Evolutionary conservation across 495 filamentous ascomycete genomes (phyloP), one percentile per base, ranked within the genome.

Genomic region (Penicillium lagena): DNA sequence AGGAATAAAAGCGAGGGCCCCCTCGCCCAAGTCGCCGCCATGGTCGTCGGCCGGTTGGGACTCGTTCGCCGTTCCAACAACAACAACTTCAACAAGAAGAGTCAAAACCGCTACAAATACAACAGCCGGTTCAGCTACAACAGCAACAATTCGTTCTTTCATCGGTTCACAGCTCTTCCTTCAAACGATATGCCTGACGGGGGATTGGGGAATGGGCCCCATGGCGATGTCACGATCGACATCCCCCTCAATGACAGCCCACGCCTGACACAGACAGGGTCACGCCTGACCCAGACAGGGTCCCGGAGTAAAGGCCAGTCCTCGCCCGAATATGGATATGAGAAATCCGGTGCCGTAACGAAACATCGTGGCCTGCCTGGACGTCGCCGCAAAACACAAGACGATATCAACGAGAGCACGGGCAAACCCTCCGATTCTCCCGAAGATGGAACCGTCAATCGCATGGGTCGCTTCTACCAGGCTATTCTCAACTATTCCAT

Each of bases 401-500:
- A 34, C 7, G 49, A 50, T 37, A 62, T 77, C 80, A 55, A 79
- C 70, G 56, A 63, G 59, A 7, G 55, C 51, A 54, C 67, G 62
- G 63, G 58, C 37, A 43, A 69, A 63, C 41, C 78, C 63, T 27
- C 59, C 39, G 63, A 75, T 34, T 60, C 72, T 39, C 73, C 75
- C 9, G 71, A 75, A 37, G 80, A 82, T 44, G 79, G 79, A 7
- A 77, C 75, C 5, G 58, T 96, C 51, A 96, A 82, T 45, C 73
- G 73, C 38, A 85, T 98, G 82, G 93, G 93, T n/a, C 80, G 70
- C 46, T 63, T 98, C 46, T 98, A 96, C 63, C 75, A 83, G 56
- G 89, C 82, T 57, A 79, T 98, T 40, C 63, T 93, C 52, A 80
- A 86, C 58, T 95, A 89, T 65, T 91, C 86, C 12, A 78, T 91